Percentiles rank a stretch among this genome's conserved stretches.
These are phyloP conservation scores for Somion occarium DNA, from an alignment of 1,284 basidiomycete genomes.

Conservation along the genomic window DNA sequence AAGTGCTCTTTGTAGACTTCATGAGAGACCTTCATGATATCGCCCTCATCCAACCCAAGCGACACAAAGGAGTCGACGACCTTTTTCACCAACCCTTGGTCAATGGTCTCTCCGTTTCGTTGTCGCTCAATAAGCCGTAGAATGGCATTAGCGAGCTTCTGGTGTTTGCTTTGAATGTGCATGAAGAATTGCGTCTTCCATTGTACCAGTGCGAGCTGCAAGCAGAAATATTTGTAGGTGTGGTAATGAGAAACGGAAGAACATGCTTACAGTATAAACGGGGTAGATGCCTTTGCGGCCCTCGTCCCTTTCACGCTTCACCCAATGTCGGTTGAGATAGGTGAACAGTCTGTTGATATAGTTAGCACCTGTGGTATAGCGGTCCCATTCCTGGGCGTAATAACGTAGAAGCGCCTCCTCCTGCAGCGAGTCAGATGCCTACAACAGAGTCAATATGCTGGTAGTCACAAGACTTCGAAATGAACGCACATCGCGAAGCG, in stretches of 20 bases:
- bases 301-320: conserved; percentile 97
- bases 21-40: conserved; percentile 88
- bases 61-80: conserved; percentile 97
- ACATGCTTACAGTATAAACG: conserved; percentile 85
- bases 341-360: conserved; percentile 96
- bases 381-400: conserved; percentile 92
- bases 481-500: conserved; percentile 55
- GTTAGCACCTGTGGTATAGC: conserved; percentile 94
- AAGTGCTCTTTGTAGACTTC: conserved; percentile 95
- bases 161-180: conserved; percentile 76
- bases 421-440: conserved; percentile 78
- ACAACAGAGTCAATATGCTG: conserved; percentile 6
- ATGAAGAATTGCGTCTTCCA: conserved; percentile 94
- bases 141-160: conserved; percentile 84
- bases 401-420: conserved; percentile 89
- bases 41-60: conserved; percentile 88
- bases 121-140: conserved; percentile 90
- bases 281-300: conserved; percentile 93
- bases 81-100: conserved; percentile 92
- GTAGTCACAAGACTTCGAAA: neutral
- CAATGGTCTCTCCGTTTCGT: conserved; percentile 92
- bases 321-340: conserved; percentile 99
- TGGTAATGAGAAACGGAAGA: neutral
- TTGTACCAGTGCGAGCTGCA: conserved; percentile 88
- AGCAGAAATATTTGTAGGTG: conserved; percentile 2